These are phyloP conservation scores for Schwanniomyces vanrijiae DNA, from an alignment of 805 yeast species.

Conservation along the genomic window DNA sequence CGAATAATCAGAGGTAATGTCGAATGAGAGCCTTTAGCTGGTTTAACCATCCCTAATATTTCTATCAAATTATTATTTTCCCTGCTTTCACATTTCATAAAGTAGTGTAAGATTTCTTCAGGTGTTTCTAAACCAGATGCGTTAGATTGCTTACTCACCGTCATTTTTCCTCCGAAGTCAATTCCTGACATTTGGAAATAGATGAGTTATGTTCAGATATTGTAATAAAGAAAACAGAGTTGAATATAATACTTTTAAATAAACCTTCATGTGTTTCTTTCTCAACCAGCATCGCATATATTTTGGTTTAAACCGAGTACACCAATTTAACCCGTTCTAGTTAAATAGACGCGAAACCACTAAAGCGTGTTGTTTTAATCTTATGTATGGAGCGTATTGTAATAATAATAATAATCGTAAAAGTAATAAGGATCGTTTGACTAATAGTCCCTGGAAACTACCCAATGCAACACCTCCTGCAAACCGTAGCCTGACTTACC, in stretches of 20 bases:
- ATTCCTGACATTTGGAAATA: not conserved
- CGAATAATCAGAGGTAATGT: conserved; percentile 33
- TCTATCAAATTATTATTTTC: conserved; percentile 37
- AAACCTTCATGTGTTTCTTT: not conserved
- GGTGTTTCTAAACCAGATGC: not conserved
- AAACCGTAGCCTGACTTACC: conserved; percentile 37
- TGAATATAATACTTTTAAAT: not conserved
- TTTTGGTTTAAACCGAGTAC: not conserved
- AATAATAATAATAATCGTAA: not conserved
- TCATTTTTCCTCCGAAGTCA: not conserved
- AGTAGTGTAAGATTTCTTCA: conserved; percentile 3
- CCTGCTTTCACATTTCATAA: conserved; percentile 23
- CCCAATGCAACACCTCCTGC: conserved; percentile 25
- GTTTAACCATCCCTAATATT: conserved; percentile 33
- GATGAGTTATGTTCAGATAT: not conserved
- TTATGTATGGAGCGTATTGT: not conserved
- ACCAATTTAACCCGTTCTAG: conserved; percentile 1
- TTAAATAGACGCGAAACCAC: conserved; percentile 1
- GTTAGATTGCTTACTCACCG: not conserved
- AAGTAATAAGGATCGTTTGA: not conserved
- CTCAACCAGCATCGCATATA: conserved; percentile 1
- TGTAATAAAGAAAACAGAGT: not conserved
- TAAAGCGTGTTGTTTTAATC: not conserved
- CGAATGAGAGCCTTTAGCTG: conserved; percentile 22
- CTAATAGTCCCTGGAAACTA: conserved; percentile 17